These are phyloP conservation scores for Beauveria varroae DNA, from an alignment of 2,329 filamentous ascomycete genomes.

Conservation along the genomic window DNA sequence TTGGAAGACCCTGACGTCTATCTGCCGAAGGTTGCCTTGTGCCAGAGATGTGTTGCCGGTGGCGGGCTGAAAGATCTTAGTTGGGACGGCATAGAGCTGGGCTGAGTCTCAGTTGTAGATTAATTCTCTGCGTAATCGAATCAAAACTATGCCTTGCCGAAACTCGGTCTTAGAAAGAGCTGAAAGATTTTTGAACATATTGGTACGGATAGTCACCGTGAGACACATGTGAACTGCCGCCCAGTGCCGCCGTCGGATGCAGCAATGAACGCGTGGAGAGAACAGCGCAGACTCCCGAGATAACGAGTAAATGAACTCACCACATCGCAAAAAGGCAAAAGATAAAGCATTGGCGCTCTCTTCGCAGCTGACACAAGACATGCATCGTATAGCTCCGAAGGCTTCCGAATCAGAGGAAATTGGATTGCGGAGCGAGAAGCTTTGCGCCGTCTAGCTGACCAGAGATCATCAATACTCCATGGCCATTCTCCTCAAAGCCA, in stretches of 20 bases:
- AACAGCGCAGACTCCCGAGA: not conserved
- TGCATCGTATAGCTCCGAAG: not conserved
- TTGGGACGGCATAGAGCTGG: not conserved
- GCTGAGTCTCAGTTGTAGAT: not conserved
- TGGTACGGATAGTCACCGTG: too few species aligned
- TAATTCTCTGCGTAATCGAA: too few species aligned
- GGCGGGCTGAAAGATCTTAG: not conserved
- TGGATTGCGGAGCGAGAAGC: not conserved
- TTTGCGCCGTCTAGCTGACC: not conserved
- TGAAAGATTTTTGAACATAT: not conserved
- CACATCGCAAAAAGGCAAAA: too few species aligned
- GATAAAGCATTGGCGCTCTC: too few species aligned
- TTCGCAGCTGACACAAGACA: not conserved
- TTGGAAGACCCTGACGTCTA: not conserved
- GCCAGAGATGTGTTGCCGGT: not conserved
- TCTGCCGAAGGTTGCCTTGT: not conserved
- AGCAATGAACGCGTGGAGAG: too few species aligned
- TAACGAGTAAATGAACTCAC: not conserved
- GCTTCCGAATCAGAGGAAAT: not conserved
- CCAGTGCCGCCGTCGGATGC: not conserved
- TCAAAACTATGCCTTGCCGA: not conserved
- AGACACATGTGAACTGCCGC: not conserved
- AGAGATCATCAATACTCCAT: not conserved
- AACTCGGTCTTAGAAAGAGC: not conserved
- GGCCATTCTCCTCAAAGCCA: not conserved